Evolutionary conservation across 2,329 filamentous ascomycete species (phyloP), one percentile per base, ranked within the genome.

Genomic region (Didymella arachidicola): DNA sequence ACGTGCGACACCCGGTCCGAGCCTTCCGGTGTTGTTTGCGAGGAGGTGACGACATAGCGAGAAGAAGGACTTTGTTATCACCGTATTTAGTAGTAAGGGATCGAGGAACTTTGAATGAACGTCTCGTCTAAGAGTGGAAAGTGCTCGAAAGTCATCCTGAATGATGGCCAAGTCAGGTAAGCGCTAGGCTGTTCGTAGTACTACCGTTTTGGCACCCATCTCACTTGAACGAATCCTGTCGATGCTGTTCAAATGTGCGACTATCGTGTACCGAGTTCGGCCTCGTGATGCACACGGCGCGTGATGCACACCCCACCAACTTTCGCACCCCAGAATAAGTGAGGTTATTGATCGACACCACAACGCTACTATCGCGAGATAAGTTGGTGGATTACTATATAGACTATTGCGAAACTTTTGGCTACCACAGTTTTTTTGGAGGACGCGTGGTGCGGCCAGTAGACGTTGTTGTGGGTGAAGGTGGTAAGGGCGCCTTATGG

Each of bases 1-100:
- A 71, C 6, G 69, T 71, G 18, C 62, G 63, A 53, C 69, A 72
- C 8, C 60, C 57, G 1, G 49, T 60, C 11, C 51, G 43, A 12
- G 45, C 30, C 30, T 62, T 62, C 27, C 48, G 39, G 27, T 59
- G 52, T 22, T 41, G 18, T 18, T 53, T 59, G 38, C 50, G 47
- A 18, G 38, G 18, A 22, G 48, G 10, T 25, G 48, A 43, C 8
- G 30, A 26, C 48, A 52, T 52, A 6, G 18, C 1, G 10, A n/a
- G 25, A 27, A 22, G 22, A 2, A 8, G 14, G 12, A 12, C 4
- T 14, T 4, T 41, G 11, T 25, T 43, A 1, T 10, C 14, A 14
- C 7, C 14, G 12, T 10, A 8, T 4, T 2, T 5, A 27, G 7
- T 18, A n/a, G 25, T 43, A 43, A 43, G 41, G 14, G 22, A n/a